These are phyloP conservation scores for Aspergillus sp. DNA, from an alignment of 2,329 filamentous ascomycete genomes.

Conservation along the genomic window DNA sequence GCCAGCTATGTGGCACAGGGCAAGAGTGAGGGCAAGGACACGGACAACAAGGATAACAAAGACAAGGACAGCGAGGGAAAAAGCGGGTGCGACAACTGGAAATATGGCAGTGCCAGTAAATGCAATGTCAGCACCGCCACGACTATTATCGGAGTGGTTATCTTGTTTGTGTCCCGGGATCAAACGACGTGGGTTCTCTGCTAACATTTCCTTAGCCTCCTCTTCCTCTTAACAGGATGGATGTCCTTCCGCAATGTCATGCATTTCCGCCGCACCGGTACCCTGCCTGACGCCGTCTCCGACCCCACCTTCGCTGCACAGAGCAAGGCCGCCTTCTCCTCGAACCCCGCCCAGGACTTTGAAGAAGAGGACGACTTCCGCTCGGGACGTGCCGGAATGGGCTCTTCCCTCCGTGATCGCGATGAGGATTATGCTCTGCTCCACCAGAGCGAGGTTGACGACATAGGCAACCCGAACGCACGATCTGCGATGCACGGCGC, in stretches of 20 bases:
- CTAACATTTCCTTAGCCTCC: constrained; percentile 41
- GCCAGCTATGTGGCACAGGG: constrained; percentile 58
- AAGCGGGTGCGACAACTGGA: constrained; percentile 55
- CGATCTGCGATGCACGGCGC: constrained; percentile 38
- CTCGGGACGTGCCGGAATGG: constrained; percentile 41
- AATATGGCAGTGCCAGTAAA: constrained; percentile 55
- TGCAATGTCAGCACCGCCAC: constrained; percentile 58
- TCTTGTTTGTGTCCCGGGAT: constrained; percentile 50
- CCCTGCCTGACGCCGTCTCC: constrained; percentile 48
- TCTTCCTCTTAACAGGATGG: constrained; percentile 54
- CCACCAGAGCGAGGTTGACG: constrained; percentile 48
- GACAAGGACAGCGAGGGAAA: constrained; percentile 33
- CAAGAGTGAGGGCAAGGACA: constrained; percentile 48
- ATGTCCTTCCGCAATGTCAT: constrained; percentile 57
- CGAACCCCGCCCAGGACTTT: constrained; percentile 47
- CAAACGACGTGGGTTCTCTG: neutral
- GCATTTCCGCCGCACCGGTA: constrained; percentile 58
- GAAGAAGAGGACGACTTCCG: constrained; percentile 48
- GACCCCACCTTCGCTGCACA: constrained; percentile 52
- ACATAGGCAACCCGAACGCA: constrained; percentile 37
- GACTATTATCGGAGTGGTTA: constrained; percentile 56
- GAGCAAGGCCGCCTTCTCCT: constrained; percentile 49
- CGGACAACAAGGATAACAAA: constrained; percentile 22
- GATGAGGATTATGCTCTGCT: constrained; percentile 55
- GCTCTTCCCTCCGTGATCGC: constrained; percentile 41